Base-by-base conservation (phyloP, 768 basidiomycete genomes). In the Paxillus involutus region DNA sequence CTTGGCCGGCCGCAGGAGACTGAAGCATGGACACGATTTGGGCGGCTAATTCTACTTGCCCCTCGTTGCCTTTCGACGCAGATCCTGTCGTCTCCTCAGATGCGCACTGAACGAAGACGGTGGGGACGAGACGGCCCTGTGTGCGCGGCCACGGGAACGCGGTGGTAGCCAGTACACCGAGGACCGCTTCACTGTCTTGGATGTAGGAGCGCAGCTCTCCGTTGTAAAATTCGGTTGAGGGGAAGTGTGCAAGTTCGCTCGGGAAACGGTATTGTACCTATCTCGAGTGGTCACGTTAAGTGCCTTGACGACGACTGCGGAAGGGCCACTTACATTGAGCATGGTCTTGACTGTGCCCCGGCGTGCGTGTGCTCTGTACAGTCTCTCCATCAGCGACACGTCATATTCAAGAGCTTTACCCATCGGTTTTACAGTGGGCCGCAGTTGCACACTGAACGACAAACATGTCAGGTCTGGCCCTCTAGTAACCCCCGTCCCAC, bases 181-280 rank as follows among this genome's bases (percentile, higher is more conserved):
- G 70, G 12, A 75, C 63, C 16, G 71, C 49, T n/a, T 67, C 57
- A 37, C 73, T 68, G 52, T 72, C 71, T 6, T 62, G 58, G 21
- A 78, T 75, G 6, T 79, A 77, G 0, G 84, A 82, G 51, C 59
- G 70, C 2, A 88, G 68, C 29, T 75, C 71, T 8, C 75, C 77
- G 48, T 85, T 75, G 61, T 88, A 87, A 60, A 88, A 88, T 58
- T 83, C 81, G 9, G 63, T 60, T 0, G 86, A 86, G 0, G 86
- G 86, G 56, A 88, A 87, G 2, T 64, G 65, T 32, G 83, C 85
- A 2, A 86, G 75, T 39, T 78, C 78, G 45, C 69, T 64, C 0
- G 84, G 81, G 51, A 85, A 87, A 3, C 86, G 80, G 63, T 88
- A 88, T 64, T 87, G 86, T 1, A 85, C 69, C 78, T 81, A 19